A percentile compares a stretch with the other conserved stretches of the same genome.
Evolutionary conservation across 2,329 filamentous ascomycete genomes (phyloP).

Genomic region (Calonectria pseudoturangicola): DNA sequence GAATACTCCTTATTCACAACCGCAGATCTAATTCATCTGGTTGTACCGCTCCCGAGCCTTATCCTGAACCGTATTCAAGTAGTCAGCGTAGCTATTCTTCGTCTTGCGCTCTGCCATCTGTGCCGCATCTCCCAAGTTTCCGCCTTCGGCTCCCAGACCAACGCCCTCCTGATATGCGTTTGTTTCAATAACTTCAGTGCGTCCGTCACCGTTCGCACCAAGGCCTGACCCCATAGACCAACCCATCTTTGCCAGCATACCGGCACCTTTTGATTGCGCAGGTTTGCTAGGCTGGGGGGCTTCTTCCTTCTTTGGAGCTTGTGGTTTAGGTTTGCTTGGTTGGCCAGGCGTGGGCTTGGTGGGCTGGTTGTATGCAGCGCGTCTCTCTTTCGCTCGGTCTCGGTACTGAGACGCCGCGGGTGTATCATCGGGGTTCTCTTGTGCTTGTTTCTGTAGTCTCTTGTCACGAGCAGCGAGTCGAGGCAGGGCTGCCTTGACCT

Average conservation of each 20-base stretch:
- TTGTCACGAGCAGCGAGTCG: slow-evolving; percentile 64
- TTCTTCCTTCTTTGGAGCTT: slow-evolving; percentile 47
- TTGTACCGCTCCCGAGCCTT: slow-evolving; percentile 80
- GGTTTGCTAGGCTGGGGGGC: slow-evolving; percentile 53
- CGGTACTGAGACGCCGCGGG: slow-evolving; percentile 68
- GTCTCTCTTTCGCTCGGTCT: slow-evolving; percentile 81
- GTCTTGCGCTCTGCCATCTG: slow-evolving; percentile 78
- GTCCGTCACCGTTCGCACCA: slow-evolving; percentile 77
- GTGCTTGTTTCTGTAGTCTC: slow-evolving; percentile 57
- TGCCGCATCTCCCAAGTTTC: slow-evolving; percentile 81
- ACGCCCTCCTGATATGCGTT: slow-evolving; percentile 81
- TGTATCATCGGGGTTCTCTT: slow-evolving; percentile 49
- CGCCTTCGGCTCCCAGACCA: slow-evolving; percentile 80
- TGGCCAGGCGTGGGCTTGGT: slow-evolving; percentile 66
- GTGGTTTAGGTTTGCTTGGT: slow-evolving; percentile 60
- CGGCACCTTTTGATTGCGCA: slow-evolving; percentile 76
- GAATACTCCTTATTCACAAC: background rate
- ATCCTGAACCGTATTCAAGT: slow-evolving; percentile 79
- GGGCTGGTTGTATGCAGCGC: slow-evolving; percentile 77
- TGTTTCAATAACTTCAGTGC: slow-evolving; percentile 78
- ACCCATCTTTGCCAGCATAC: slow-evolving; percentile 83
- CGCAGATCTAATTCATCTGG: slow-evolving; percentile 62
- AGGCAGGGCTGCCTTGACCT: slow-evolving; percentile 69
- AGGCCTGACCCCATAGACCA: slow-evolving; percentile 80
- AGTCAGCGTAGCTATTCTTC: slow-evolving; percentile 75